Conservation (phyloP, 2,329 filamentous ascomycete species). For the Phoma sp. region DNA sequence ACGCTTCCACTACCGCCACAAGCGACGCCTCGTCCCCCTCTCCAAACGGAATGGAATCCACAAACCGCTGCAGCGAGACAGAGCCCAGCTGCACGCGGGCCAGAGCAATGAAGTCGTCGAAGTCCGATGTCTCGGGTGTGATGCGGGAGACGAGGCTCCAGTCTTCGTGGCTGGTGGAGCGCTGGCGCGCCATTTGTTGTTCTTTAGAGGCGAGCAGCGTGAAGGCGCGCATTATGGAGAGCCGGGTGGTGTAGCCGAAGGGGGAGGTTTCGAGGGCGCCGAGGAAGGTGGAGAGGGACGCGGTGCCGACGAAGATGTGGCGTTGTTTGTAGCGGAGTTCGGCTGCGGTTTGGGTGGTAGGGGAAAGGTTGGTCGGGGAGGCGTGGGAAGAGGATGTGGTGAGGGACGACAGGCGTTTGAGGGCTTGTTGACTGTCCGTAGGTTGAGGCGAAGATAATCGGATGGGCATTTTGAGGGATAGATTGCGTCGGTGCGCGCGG, state of each 20-base stretch:
- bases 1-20: constrained; percentile 35
- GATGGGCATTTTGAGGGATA: constrained; percentile 31
- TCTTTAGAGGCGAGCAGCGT: constrained; percentile 33
- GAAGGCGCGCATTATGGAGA: constrained; percentile 33
- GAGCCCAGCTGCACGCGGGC: constrained; percentile 36
- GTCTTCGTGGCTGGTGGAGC: constrained; percentile 24
- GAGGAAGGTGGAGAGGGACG: constrained; percentile 39
- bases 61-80: constrained; percentile 33
- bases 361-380: not conserved
- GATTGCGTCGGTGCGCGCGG: constrained; percentile 25
- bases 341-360: constrained; percentile 23
- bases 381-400: constrained; percentile 8
- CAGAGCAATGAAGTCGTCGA: constrained; percentile 29
- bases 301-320: constrained; percentile 43
- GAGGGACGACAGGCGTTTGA: constrained; percentile 1
- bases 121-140: constrained; percentile 23
- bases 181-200: constrained; percentile 33
- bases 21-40: constrained; percentile 23
- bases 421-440: not conserved
- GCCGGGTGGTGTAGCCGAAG: constrained; percentile 25
- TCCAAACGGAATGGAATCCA: constrained; percentile 35
- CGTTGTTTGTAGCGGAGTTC: constrained; percentile 43
- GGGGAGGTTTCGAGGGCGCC: constrained; percentile 32
- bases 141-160: constrained; percentile 38
- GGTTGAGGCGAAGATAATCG: not conserved